Evolutionary conservation across 2,329 filamentous ascomycete species (phyloP), one percentile per base, ranked within the genome.

Genomic region (Fusarium secorum): DNA sequence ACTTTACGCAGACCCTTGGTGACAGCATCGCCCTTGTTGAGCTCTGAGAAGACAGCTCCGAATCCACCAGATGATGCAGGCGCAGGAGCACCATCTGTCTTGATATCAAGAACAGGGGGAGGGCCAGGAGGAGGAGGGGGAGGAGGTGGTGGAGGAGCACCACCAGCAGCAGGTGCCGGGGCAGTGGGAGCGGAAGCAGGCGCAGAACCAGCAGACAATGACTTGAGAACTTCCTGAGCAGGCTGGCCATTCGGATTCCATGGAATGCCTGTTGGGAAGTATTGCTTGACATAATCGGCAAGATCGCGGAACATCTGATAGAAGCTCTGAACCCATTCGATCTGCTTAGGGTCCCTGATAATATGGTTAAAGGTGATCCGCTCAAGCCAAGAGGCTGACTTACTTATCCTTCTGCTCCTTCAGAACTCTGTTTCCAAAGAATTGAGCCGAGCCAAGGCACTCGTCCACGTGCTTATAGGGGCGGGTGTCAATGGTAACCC

Each of bases 351-450:
- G 76, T 95, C 93, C 83, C 93, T 96, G 41, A 7, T 20, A 30
- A 24, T 18, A 28, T 42, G 32, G 46, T 71, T 41, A 71, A 46
- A 60, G 35, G n/a, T 24, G 46, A 20, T 51, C 41, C 5, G 10
- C 6, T 24, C 15, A 26, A 11, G 26, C 15, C 14, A 24, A 15
- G 14, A 15, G 48, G 15, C 14, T 36, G 30, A 59, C 80, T 38
- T 75, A 85, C 84, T 87, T 89, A 56, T 89, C 95, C 83, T 97
- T 98, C 81, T 92, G 91, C 75, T 97, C 92, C 83, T 94, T 97
- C 74, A 98, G 84, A 39, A 99, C 93, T 75, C 95, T 90, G 84
- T 99, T 98, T 36, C 96, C 96, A 76, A 93, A 98, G 84, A 97
- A 97, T 79, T 98, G 92, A 42, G 95, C 93, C 54, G 94, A 91